phyloP scores from a whole-genome alignment of 2,329 filamentous ascomycete species.

The Cercospora nicotianae region DNA sequence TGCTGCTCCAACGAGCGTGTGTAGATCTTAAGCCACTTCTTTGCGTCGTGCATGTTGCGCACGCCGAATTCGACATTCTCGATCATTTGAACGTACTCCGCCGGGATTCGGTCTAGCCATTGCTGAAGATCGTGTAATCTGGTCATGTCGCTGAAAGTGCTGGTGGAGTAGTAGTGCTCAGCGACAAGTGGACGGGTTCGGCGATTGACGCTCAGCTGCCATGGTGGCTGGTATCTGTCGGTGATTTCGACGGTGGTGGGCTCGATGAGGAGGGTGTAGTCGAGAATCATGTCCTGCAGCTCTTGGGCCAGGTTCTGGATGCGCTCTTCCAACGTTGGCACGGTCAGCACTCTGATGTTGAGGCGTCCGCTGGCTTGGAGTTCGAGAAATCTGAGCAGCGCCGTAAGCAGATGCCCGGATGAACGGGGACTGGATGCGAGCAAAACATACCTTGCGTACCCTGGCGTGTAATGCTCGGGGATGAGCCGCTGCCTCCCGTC shows the following conservation, averaged over 20 bases:
- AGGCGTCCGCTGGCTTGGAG: background rate
- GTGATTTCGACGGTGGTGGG: background rate
- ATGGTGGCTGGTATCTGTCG: constrained; percentile 4
- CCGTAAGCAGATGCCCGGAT: background rate
- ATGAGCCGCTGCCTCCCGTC: background rate
- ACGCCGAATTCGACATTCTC: background rate
- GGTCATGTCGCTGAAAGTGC: background rate
- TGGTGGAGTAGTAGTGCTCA: constrained; percentile 2
- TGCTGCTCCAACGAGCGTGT: background rate
- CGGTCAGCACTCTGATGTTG: background rate
- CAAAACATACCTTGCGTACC: background rate
- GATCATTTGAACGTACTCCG: background rate
- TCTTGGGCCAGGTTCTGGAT: constrained; percentile 11
- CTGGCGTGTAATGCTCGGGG: background rate
- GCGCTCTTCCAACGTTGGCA: background rate
- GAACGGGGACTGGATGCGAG: background rate
- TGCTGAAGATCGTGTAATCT: background rate
- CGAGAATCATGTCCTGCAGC: constrained; percentile 12
- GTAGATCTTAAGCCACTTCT: background rate
- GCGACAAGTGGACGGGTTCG: background rate
- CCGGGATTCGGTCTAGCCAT: background rate
- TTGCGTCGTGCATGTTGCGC: background rate
- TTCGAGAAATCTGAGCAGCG: background rate
- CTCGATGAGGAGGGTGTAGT: constrained; percentile 2
- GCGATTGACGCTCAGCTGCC: constrained; percentile 13